These are phyloP conservation scores for Viola pubescens DNA, from an alignment of 441 rosid genomes.

Conservation along the genomic window DNA sequence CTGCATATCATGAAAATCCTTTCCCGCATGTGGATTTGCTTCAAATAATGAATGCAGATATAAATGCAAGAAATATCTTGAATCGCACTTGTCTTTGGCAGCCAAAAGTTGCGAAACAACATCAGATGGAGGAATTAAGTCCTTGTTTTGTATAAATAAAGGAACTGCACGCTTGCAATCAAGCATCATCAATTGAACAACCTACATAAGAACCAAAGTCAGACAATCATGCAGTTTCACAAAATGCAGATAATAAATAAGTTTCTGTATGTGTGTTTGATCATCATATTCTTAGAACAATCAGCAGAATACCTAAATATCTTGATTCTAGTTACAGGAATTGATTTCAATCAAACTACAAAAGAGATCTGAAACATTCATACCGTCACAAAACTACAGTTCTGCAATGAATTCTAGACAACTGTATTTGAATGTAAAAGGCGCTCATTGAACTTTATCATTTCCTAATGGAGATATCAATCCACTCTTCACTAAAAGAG, in stretches of 20 bases:
- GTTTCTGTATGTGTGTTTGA: too few relatives aligned
- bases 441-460: not conserved
- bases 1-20: slow-evolving; percentile 97
- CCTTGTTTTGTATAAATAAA: slow-evolving; percentile 74
- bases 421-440: not conserved
- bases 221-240: not conserved
- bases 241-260: too few relatives aligned
- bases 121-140: slow-evolving; percentile 74
- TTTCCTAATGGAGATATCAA: not conserved
- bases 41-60: slow-evolving; percentile 84
- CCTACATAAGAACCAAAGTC: slow-evolving; percentile 43
- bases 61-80: slow-evolving; percentile 75
- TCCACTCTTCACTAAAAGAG: not conserved
- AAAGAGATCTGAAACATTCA: not conserved
- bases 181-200: slow-evolving; percentile 80
- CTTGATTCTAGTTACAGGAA: too few relatives aligned
- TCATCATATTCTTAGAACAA: too few relatives aligned
- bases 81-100: slow-evolving; percentile 57
- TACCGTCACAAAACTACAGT: not conserved
- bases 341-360: too few relatives aligned
- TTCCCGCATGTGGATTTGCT: slow-evolving; percentile 76
- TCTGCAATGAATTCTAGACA: not conserved
- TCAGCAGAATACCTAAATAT: too few relatives aligned
- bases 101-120: slow-evolving; percentile 66
- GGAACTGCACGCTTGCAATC: slow-evolving; percentile 81